These are phyloP conservation scores for Talaromyces trachyspermus DNA, from an alignment of 495 filamentous ascomycete genomes.

Conservation along the genomic window DNA sequence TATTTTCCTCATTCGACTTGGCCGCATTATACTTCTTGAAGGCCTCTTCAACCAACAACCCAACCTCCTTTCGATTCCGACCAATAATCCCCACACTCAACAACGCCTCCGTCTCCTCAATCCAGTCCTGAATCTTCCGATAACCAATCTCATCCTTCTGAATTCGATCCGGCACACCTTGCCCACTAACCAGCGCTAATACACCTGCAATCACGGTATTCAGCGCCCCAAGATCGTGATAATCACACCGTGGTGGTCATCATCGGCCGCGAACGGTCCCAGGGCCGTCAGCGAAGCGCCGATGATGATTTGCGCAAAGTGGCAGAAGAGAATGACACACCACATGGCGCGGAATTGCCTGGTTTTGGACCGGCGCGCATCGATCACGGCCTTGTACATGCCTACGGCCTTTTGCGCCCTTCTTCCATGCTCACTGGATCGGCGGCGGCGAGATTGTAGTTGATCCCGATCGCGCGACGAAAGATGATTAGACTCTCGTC, in stretches of 20 bases:
- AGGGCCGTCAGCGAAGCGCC: conserved; percentile 39
- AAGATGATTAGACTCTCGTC: conserved; percentile 7
- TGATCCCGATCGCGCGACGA: conserved; percentile 6
- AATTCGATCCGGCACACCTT: conserved; percentile 42
- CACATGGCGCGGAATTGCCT: conserved; percentile 1
- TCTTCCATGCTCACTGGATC: conserved; percentile 8
- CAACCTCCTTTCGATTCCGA: conserved; percentile 4
- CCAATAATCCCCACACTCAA: conserved; percentile 5
- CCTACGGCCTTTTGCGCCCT: conserved; percentile 1
- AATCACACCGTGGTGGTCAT: conserved; percentile 23
- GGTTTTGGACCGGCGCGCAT: background rate
- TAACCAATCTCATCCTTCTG: conserved; percentile 39
- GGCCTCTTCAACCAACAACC: conserved; percentile 5
- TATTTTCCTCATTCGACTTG: conserved; percentile 7
- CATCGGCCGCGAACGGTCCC: conserved; percentile 29
- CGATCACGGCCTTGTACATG: background rate
- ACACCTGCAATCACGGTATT: conserved; percentile 43
- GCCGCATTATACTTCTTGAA: conserved; percentile 9
- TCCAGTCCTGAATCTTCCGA: conserved; percentile 33
- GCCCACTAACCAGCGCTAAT: conserved; percentile 43
- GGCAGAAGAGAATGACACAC: background rate
- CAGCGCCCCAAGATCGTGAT: conserved; percentile 41
- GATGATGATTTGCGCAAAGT: conserved; percentile 35
- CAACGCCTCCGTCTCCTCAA: conserved; percentile 25
- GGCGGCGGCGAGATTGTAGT: conserved; percentile 5